phyloP scores from a whole-genome alignment of 2,329 filamentous ascomycete species.

The Davidsoniella australis region DNA sequence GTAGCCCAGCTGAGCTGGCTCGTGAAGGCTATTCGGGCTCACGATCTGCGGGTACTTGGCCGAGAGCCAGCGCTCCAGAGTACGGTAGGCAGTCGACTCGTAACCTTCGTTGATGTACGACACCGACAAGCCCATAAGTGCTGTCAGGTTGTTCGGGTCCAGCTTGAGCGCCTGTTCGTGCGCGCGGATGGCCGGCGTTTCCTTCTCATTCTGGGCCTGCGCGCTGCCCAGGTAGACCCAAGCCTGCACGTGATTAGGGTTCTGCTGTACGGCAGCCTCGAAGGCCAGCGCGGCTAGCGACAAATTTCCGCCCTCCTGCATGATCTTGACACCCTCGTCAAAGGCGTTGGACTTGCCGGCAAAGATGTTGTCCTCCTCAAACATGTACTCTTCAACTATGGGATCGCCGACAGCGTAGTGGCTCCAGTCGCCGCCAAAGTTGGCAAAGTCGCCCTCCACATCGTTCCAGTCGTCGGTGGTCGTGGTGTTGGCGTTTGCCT shows the following conservation, averaged over 20 bases:
- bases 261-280: slow-evolving; percentile 84
- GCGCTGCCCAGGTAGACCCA: slow-evolving; percentile 86
- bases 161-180: slow-evolving; percentile 80
- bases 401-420: slow-evolving; percentile 49
- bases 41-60: slow-evolving; percentile 80
- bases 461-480: slow-evolving; percentile 58
- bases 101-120: slow-evolving; percentile 99
- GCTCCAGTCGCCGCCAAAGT: slow-evolving; percentile 44
- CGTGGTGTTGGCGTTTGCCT: slow-evolving; percentile 7
- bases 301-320: slow-evolving; percentile 84
- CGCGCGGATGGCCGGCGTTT: slow-evolving; percentile 84
- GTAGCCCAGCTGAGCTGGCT: slow-evolving; percentile 74
- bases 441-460: slow-evolving; percentile 39
- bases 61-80: slow-evolving; percentile 91
- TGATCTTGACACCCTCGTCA: slow-evolving; percentile 81
- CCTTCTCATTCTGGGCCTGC: slow-evolving; percentile 97
- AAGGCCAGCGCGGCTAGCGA: slow-evolving; percentile 88
- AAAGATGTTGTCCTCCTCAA: slow-evolving; percentile 89
- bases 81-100: slow-evolving; percentile 90
- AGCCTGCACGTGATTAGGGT: slow-evolving; percentile 72
- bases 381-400: slow-evolving; percentile 75
- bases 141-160: slow-evolving; percentile 71
- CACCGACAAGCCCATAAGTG: slow-evolving; percentile 87
- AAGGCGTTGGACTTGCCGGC: slow-evolving; percentile 67
- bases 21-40: slow-evolving; percentile 52